Percentiles rank a stretch among this genome's conserved stretches.
Evolutionary conservation across 2,329 filamentous ascomycete species (phyloP).

Genomic region (Sarocladium brachiariae): DNA sequence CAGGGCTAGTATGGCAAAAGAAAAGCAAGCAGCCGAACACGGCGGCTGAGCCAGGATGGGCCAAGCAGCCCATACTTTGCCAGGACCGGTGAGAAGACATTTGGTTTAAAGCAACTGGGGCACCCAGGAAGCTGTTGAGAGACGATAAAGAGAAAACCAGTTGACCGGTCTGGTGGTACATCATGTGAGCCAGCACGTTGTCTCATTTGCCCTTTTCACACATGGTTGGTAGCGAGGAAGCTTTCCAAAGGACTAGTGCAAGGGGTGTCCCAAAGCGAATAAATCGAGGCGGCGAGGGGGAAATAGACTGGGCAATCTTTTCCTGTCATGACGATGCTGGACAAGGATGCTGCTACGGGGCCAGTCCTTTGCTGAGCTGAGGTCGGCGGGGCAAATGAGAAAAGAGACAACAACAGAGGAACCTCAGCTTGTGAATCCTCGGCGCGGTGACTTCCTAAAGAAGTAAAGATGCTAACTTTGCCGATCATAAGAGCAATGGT

Average conservation of each 20-base stretch:
- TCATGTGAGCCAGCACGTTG: slow-evolving; percentile 4
- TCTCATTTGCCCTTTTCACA: neutral
- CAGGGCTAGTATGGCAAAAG: slow-evolving; percentile 6
- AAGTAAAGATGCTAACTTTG: neutral
- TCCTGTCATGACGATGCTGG: neutral
- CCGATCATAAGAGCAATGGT: neutral
- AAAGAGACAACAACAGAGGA: slow-evolving; percentile 3
- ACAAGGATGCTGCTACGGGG: neutral
- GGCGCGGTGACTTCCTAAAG: neutral
- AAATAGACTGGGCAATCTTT: neutral
- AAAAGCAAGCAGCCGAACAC: neutral
- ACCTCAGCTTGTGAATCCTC: neutral
- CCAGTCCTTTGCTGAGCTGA: slow-evolving; percentile 5
- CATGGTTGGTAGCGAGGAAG: neutral
- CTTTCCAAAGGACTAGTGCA: neutral
- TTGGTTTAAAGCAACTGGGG: neutral
- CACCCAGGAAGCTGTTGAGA: neutral
- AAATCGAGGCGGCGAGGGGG: neutral
- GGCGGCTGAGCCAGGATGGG: neutral
- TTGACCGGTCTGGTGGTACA: neutral
- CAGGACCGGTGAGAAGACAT: neutral
- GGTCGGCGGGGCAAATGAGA: neutral
- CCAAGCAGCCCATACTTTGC: neutral
- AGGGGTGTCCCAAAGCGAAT: neutral
- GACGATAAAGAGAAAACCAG: neutral